phyloP scores from a whole-genome alignment of 2,329 filamentous ascomycete genomes.

The Neofusicoccum parvum region DNA sequence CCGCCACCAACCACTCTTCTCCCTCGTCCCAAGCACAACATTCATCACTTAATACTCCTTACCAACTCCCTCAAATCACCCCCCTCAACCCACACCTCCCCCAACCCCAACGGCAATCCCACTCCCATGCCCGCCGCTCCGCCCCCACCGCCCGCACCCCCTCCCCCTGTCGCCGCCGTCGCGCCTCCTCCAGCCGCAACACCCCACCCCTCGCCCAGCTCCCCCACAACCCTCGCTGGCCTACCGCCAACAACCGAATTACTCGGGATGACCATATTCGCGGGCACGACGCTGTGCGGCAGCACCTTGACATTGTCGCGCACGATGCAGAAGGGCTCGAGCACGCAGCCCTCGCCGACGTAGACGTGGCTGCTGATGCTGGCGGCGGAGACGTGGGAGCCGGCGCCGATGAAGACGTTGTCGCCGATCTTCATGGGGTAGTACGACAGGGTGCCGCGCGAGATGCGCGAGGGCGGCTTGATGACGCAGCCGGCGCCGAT shows the following conservation, averaged over 20 bases:
- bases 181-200: conserved; percentile 30
- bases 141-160: neutral
- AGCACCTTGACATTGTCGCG: conserved; percentile 91
- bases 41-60: conserved; percentile 41
- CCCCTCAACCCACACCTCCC: conserved; percentile 52
- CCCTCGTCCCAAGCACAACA: too few relatives aligned
- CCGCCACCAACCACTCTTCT: too few relatives aligned
- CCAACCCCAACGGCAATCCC: conserved; percentile 38
- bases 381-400: conserved; percentile 77
- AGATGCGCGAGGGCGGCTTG: conserved; percentile 79
- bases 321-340: conserved; percentile 86
- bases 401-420: conserved; percentile 82
- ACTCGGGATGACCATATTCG: conserved; percentile 88
- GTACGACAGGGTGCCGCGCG: conserved; percentile 74
- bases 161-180: conserved; percentile 32
- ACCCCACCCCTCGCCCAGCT: conserved; percentile 57
- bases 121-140: conserved; percentile 45
- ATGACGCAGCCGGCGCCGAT: conserved; percentile 77
- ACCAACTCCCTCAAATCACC: conserved; percentile 53
- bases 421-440: conserved; percentile 92
- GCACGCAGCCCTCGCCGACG: conserved; percentile 74
- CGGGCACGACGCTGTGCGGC: conserved; percentile 79
- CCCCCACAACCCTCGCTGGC: conserved; percentile 50
- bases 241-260: conserved; percentile 78
- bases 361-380: conserved; percentile 83